Evolutionary conservation across 345 rosid genomes (phyloP).

Genomic region (Syzygium aromaticum): DNA sequence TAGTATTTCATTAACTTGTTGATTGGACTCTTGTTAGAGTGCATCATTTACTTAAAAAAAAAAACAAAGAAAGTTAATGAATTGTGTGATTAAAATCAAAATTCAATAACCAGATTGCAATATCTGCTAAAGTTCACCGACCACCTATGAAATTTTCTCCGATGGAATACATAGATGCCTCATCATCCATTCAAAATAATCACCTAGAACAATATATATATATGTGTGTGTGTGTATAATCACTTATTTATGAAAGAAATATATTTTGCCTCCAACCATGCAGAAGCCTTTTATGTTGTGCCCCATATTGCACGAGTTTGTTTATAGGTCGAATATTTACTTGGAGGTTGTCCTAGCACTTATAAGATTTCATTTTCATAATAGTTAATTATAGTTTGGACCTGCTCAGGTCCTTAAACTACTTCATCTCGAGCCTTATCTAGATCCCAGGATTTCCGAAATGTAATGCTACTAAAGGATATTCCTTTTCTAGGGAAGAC

Average conservation of each 20-base stretch:
- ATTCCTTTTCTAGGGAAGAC: too few relatives aligned
- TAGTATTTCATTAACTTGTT: background rate
- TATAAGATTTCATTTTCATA: background rate
- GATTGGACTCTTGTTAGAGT: background rate
- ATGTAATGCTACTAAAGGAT: too few relatives aligned
- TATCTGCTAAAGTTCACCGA: background rate
- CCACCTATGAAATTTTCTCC: background rate
- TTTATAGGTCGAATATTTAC: background rate
- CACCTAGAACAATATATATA: background rate
- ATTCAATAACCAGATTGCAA: background rate
- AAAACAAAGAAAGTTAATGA: background rate
- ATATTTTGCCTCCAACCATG: background rate
- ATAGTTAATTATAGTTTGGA: background rate
- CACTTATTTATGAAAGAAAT: background rate
- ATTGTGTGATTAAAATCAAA: background rate
- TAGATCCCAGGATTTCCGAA: too few relatives aligned
- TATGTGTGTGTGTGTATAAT: background rate
- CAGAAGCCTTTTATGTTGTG: background rate
- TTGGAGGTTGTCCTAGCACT: background rate
- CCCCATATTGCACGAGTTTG: background rate
- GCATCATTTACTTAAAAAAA: background rate
- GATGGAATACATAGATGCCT: background rate
- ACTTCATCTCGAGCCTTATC: too few relatives aligned
- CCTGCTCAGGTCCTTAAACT: too few relatives aligned
- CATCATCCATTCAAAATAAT: background rate